These are phyloP conservation scores for Samsoniella hepiali DNA, from an alignment of 2,329 filamentous ascomycete species.

Conservation along the genomic window DNA sequence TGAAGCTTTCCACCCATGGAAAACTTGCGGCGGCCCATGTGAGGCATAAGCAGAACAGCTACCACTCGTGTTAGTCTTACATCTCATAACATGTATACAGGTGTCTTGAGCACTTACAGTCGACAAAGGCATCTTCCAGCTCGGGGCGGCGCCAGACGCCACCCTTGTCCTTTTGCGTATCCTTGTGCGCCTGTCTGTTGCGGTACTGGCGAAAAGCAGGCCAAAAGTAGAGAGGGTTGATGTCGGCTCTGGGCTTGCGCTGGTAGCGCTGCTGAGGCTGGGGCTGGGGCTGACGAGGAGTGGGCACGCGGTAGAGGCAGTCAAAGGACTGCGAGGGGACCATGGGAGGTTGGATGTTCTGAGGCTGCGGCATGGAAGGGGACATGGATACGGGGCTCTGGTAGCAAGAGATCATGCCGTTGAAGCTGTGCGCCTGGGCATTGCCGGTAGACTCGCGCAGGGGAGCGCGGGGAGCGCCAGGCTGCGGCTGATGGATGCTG, in stretches of 20 bases:
- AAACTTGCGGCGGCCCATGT: constrained; percentile 65
- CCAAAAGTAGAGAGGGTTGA: constrained; percentile 61
- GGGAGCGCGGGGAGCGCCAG: constrained; percentile 38
- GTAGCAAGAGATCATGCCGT: constrained; percentile 43
- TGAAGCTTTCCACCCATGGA: constrained; percentile 61
- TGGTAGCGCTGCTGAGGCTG: constrained; percentile 35
- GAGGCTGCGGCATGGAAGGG: constrained; percentile 35
- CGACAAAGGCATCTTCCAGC: constrained; percentile 64
- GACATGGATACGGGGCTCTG: constrained; percentile 41
- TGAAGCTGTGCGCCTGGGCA: constrained; percentile 43
- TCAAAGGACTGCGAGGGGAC: constrained; percentile 49
- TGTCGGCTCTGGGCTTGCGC: constrained; percentile 35
- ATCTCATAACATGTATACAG: constrained; percentile 26
- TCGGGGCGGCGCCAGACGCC: constrained; percentile 53
- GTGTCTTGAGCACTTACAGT: constrained; percentile 47
- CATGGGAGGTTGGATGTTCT: constrained; percentile 48
- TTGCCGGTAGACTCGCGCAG: constrained; percentile 53
- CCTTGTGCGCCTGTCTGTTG: constrained; percentile 61
- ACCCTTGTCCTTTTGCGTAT: constrained; percentile 56
- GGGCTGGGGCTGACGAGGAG: constrained; percentile 35
- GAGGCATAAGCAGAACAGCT: constrained; percentile 64
- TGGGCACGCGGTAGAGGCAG: constrained; percentile 37
- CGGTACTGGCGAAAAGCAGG: constrained; percentile 64
- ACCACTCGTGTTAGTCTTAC: constrained; percentile 2
- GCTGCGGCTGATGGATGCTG: constrained; percentile 28